Evolutionary conservation across 192 early-diverging fungal species (phyloP).

Genomic region (Mortierella alpina): DNA sequence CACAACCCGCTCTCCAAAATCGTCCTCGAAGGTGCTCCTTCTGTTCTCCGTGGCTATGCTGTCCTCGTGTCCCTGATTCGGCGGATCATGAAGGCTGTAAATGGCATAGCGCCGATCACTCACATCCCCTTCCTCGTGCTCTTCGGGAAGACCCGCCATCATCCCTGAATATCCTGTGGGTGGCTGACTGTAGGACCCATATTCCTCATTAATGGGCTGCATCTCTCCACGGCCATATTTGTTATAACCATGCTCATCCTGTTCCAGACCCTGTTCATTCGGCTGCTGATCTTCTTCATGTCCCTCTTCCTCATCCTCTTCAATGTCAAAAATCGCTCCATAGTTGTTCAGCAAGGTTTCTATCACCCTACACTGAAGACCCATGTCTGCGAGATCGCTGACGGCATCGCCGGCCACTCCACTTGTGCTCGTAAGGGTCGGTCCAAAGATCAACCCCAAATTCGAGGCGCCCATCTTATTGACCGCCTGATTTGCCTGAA

Average conservation of each 20-base stretch:
- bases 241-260: not conserved
- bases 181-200: not conserved
- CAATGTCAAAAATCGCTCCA: slow-evolving; percentile 74
- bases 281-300: not conserved
- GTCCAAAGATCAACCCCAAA: slow-evolving; percentile 93
- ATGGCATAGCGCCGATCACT: not conserved
- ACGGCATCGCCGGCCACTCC: slow-evolving; percentile 53
- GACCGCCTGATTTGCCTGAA: slow-evolving; percentile 77
- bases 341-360: slow-evolving; percentile 75
- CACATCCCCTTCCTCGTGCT: slow-evolving; percentile 1
- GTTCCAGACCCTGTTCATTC: not conserved
- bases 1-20: not conserved
- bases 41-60: not conserved
- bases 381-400: slow-evolving; percentile 66
- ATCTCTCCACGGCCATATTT: not conserved
- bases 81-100: not conserved
- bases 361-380: slow-evolving; percentile 69
- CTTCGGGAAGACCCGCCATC: not conserved
- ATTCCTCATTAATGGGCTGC: not conserved
- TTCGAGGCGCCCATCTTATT: slow-evolving; percentile 93
- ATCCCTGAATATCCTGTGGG: slow-evolving; percentile 6
- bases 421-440: slow-evolving; percentile 73
- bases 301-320: slow-evolving; percentile 54
- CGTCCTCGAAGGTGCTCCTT: not conserved
- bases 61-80: not conserved